phyloP scores from a whole-genome alignment of 768 basidiomycete species.

The Serendipita sp. region DNA sequence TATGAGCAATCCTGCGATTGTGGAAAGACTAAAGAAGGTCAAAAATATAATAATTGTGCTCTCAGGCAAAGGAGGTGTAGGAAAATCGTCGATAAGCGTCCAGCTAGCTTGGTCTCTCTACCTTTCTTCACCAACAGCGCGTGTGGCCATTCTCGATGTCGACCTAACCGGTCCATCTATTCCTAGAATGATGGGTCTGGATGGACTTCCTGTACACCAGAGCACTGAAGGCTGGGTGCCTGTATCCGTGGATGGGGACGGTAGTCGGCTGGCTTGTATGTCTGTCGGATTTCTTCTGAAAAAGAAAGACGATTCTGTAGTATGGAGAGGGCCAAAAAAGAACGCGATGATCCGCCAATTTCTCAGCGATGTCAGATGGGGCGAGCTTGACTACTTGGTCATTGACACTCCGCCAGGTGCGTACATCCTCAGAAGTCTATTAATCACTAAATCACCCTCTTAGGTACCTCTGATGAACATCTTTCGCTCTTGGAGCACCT shows the following conservation, averaged over 20 bases:
- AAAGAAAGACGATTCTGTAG: constrained; percentile 80
- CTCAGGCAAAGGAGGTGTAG: constrained; percentile 92
- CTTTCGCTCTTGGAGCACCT: constrained; percentile 89
- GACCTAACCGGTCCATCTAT: constrained; percentile 92
- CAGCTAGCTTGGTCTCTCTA: constrained; percentile 85
- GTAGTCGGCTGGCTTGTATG: constrained; percentile 78
- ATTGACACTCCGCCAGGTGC: constrained; percentile 94
- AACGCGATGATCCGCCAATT: constrained; percentile 98
- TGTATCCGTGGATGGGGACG: constrained; percentile 76
- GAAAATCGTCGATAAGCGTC: constrained; percentile 90
- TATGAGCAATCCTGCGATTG: constrained; percentile 34
- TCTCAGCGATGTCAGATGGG: constrained; percentile 88
- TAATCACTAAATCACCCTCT: background rate
- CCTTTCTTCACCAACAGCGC: constrained; percentile 44
- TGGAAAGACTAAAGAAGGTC: constrained; percentile 54
- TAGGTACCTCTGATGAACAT: constrained; percentile 98
- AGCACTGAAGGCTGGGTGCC: constrained; percentile 96
- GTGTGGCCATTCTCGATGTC: constrained; percentile 82
- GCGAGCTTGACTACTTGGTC: constrained; percentile 79
- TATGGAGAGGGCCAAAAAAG: constrained; percentile 98
- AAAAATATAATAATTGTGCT: constrained; percentile 84
- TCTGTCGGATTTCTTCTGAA: constrained; percentile 90
- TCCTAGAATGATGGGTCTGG: constrained; percentile 87
- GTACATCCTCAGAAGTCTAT: constrained; percentile 14
- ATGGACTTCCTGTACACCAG: constrained; percentile 77